These are phyloP conservation scores for Pulveroboletus sp. DNA, from an alignment of 768 basidiomycete species.

Conservation along the genomic window DNA sequence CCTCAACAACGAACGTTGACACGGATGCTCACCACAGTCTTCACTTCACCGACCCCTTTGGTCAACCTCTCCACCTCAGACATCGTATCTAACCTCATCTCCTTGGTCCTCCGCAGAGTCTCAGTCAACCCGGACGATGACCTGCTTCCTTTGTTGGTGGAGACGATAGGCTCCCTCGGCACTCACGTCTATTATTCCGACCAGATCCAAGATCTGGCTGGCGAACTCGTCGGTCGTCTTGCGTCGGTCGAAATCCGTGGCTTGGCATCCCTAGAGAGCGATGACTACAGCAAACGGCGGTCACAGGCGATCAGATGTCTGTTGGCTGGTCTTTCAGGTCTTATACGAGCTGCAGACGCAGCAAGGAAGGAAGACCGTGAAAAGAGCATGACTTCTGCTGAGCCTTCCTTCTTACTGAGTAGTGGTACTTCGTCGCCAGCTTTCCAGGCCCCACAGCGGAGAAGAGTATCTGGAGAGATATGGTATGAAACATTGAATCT, in stretches of 20 bases:
- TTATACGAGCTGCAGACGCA: constrained; percentile 59
- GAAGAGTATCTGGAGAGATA: constrained; percentile 70
- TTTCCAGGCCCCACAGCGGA: constrained; percentile 49
- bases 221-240: constrained; percentile 75
- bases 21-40: constrained; percentile 78
- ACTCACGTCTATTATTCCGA: constrained; percentile 94
- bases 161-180: constrained; percentile 79
- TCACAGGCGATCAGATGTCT: constrained; percentile 68
- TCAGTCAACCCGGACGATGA: constrained; percentile 58
- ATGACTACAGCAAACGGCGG: constrained; percentile 41
- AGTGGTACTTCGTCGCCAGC: constrained; percentile 26
- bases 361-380: constrained; percentile 24
- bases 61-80: constrained; percentile 91
- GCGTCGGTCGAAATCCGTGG: constrained; percentile 67
- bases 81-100: constrained; percentile 73
- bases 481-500: constrained; percentile 91
- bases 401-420: constrained; percentile 26
- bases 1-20: constrained; percentile 58
- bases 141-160: constrained; percentile 63
- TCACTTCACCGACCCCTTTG: constrained; percentile 76
- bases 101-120: constrained; percentile 67
- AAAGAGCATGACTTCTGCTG: constrained; percentile 13
- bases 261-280: constrained; percentile 38
- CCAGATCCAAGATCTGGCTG: constrained; percentile 89
- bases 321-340: constrained; percentile 63